Conservation (phyloP, 2,329 filamentous ascomycete genomes). For the Scedosporium apiospermum region DNA sequence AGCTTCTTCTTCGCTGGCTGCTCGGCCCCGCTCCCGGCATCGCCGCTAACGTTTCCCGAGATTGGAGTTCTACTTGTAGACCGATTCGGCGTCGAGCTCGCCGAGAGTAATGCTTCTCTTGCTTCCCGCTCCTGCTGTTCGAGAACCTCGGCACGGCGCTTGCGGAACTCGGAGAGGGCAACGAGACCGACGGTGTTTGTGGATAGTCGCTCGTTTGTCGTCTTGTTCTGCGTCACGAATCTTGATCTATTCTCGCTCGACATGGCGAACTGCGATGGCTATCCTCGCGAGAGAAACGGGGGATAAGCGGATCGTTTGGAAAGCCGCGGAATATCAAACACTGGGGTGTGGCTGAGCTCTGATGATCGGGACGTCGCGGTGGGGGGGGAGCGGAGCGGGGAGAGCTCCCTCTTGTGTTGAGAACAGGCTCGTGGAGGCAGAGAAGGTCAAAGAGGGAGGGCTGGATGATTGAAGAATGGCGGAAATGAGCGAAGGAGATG, state of each 20-base stretch:
- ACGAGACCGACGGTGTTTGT: conserved; percentile 86
- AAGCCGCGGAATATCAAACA: background rate
- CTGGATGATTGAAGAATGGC: background rate
- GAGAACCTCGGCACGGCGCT: conserved; percentile 86
- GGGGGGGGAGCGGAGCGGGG: background rate
- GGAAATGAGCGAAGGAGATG: background rate
- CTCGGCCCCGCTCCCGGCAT: conserved; percentile 10
- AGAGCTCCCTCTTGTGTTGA: background rate
- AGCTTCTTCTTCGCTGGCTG: conserved; percentile 25
- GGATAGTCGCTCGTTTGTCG: conserved; percentile 73
- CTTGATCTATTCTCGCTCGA: conserved; percentile 37
- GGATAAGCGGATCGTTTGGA: conserved; percentile 1
- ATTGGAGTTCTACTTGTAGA: conserved; percentile 36
- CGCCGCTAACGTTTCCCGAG: background rate
- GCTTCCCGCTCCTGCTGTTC: conserved; percentile 82
- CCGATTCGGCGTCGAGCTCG: conserved; percentile 33
- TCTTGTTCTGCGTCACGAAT: conserved; percentile 67
- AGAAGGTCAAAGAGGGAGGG: background rate
- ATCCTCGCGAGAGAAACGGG: background rate
- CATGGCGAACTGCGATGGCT: conserved; percentile 21
- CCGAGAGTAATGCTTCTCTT: conserved; percentile 39
- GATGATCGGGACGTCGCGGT: background rate
- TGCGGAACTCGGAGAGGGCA: conserved; percentile 86
- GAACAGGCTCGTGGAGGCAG: background rate
- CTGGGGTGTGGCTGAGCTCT: background rate